Base-by-base conservation (phyloP, 306 rosid genomes). In the Abrus precatorius region DNA sequence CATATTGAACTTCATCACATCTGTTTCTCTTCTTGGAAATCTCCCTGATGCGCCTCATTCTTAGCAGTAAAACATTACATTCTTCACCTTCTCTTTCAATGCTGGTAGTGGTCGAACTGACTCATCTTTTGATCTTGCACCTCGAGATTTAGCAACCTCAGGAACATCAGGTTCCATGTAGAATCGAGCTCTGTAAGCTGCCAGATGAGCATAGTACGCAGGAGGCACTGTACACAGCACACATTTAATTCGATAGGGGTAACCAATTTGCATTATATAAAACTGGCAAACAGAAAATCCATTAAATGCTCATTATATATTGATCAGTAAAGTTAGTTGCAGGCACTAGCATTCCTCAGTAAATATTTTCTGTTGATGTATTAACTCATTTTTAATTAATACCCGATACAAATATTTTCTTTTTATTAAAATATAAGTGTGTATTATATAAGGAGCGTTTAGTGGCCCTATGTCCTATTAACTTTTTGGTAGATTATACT, bases 131-230 rank as follows among this genome's bases (percentile, higher is more conserved):
- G 86, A 34, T 71, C 92, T 78, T 43, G 75, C 68, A 75, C 84
- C 54, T 9, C 84, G 56, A 49, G 75, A 30, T 75, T 82, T 86
- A 34, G 68, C 82, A 44, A 63, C 82, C 48, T 86, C 90, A 76
- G 43, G 75, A 7, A 63, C 72, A 52, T 81, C 74, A 20, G 97
- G 89, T 74, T 91, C 93, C 88, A 91, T 78, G 81, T 91, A 91
- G 92, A 91, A 91, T 74, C 97, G 88, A 52, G 97, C 97, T 86
- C 93, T 78, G 67, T 89, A 91, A 57, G 97, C 97, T 36, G 97
- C 97, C 66, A 91, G 77, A 64, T 91, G 97, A 40, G 97, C 97
- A 74, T 91, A 91, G 81, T 89, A 91, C 50, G 88, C 97, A 44
- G 97, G 97, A 61, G 91, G 92, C 44, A 90, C 92, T 88, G 92